phyloP scores from a whole-genome alignment of 768 basidiomycete species.

The Cystobasidium tubakii region DNA sequence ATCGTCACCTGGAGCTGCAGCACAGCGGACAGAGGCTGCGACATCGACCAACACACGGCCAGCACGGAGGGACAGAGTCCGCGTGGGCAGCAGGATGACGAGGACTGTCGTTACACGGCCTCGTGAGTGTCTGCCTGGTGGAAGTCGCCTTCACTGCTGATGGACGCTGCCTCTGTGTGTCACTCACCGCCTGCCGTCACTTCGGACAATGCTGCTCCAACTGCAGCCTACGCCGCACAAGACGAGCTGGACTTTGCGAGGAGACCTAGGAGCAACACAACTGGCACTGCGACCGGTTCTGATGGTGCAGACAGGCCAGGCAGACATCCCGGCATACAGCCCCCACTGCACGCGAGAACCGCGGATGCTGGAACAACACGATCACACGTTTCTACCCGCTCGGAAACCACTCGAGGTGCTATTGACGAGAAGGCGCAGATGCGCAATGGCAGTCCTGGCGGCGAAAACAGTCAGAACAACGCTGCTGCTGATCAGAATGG shows the following conservation, averaged over 20 bases:
- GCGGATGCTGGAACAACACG: conserved; percentile 2
- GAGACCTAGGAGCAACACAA: conserved; percentile 25
- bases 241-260: conserved; percentile 36
- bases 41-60: background rate
- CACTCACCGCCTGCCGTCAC: background rate
- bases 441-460: background rate
- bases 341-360: conserved; percentile 9
- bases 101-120: conserved; percentile 22
- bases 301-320: background rate
- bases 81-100: conserved; percentile 29
- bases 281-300: conserved; percentile 9
- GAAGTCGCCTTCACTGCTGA: too few species aligned
- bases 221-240: conserved; percentile 29
- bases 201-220: too few species aligned
- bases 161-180: background rate
- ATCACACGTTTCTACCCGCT: background rate
- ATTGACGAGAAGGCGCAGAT: background rate
- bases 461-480: background rate
- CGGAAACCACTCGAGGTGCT: background rate
- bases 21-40: background rate
- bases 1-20: background rate
- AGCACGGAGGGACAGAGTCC: conserved; percentile 15
- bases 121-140: conserved; percentile 2
- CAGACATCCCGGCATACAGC: conserved; percentile 24
- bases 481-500: background rate